These are phyloP conservation scores for Pichia phayaonensis DNA, from an alignment of 805 yeast genomes.

Conservation along the genomic window DNA sequence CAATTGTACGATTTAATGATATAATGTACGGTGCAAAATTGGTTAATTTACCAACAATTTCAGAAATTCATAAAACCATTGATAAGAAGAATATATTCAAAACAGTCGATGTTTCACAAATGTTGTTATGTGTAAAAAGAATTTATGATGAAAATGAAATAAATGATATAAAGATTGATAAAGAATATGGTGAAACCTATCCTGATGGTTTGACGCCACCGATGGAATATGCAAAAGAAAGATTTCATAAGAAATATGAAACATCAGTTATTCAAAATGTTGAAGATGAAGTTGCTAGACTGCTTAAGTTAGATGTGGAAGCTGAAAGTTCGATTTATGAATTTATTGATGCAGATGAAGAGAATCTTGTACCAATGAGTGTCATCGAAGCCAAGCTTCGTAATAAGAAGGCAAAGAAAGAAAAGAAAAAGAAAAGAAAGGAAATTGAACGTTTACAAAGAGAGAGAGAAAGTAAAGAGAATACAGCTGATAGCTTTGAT, in stretches of 20 bases:
- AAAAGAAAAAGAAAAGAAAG: constrained; percentile 16
- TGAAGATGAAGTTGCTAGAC: constrained; percentile 70
- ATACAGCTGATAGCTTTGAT: neutral
- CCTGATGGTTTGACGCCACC: constrained; percentile 86
- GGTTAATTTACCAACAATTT: constrained; percentile 81
- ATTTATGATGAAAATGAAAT: constrained; percentile 39
- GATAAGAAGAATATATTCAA: constrained; percentile 86
- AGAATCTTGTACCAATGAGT: constrained; percentile 28
- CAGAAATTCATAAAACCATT: constrained; percentile 81
- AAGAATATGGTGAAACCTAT: constrained; percentile 36
- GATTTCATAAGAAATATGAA: constrained; percentile 65
- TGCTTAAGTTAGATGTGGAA: constrained; percentile 67
- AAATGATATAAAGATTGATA: constrained; percentile 33
- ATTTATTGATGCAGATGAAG: constrained; percentile 41
- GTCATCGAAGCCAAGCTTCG: constrained; percentile 21
- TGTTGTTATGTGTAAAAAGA: constrained; percentile 63
- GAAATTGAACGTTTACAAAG: constrained; percentile 4
- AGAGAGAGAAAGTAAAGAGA: neutral
- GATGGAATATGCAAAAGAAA: constrained; percentile 58
- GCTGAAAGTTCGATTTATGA: constrained; percentile 80
- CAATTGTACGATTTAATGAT: constrained; percentile 65
- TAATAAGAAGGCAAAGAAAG: constrained; percentile 18
- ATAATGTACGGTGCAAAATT: constrained; percentile 73
- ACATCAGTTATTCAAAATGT: constrained; percentile 68
- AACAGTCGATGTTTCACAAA: constrained; percentile 78